phyloP scores from a whole-genome alignment of 2,329 filamentous ascomycete species.

The Fusarium sp. region DNA sequence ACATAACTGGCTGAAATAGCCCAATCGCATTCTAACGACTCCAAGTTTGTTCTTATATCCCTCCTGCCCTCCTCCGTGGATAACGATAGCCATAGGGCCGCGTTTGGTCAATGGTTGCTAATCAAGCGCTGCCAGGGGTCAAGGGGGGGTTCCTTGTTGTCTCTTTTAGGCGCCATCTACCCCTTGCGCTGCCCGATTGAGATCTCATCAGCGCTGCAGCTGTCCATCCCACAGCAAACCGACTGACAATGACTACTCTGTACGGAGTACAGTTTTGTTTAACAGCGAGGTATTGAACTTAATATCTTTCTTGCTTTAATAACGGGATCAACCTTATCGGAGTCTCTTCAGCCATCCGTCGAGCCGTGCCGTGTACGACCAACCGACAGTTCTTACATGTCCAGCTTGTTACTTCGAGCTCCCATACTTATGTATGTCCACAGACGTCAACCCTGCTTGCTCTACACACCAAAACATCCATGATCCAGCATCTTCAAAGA shows the following conservation, averaged over 20 bases:
- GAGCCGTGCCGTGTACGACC: constrained; percentile 15
- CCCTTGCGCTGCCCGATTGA: constrained; percentile 46
- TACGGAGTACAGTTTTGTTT: neutral
- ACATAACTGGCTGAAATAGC: constrained; percentile 18
- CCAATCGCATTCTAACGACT: constrained; percentile 41
- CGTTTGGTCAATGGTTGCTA: constrained; percentile 46
- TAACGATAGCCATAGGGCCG: constrained; percentile 6
- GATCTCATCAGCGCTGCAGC: constrained; percentile 46
- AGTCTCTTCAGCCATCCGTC: constrained; percentile 14
- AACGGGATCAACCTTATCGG: constrained; percentile 39
- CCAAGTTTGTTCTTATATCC: constrained; percentile 18
- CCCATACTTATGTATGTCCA: no score
- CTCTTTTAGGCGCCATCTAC: constrained; percentile 33
- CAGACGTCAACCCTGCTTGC: constrained; percentile 4
- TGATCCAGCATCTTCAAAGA: neutral
- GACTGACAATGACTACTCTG: neutral
- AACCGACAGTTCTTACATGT: neutral
- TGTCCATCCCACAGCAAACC: neutral
- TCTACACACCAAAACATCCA: constrained; percentile 5
- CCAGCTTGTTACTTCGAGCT: no score
- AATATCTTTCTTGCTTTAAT: constrained; percentile 20
- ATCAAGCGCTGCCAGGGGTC: constrained; percentile 44
- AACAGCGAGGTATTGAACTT: neutral
- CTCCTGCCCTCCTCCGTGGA: constrained; percentile 6
- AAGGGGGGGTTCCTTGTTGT: constrained; percentile 28